Evolutionary conservation across 192 early-diverging fungal genomes (phyloP).

Genomic region (Entomortierella beljakovae): DNA sequence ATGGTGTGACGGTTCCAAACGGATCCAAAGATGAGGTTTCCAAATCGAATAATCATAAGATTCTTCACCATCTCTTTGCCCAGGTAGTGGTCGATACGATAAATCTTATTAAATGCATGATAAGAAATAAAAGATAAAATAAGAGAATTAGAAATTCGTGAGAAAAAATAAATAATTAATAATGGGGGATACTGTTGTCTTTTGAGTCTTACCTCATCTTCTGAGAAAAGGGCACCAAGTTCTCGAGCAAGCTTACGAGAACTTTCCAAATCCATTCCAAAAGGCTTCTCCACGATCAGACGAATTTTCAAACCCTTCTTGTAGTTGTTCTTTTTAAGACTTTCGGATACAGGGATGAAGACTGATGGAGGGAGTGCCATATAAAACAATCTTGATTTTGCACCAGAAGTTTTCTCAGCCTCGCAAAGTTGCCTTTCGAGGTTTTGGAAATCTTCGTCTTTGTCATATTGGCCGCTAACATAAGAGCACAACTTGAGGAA

Average conservation of each 20-base stretch:
- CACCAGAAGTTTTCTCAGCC: constrained; percentile 62
- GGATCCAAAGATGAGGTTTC: constrained; percentile 93
- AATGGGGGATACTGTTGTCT: not conserved
- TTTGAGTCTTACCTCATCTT: constrained; percentile 85
- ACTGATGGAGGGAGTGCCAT: constrained; percentile 97
- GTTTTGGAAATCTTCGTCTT: constrained; percentile 73
- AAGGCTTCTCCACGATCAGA: constrained; percentile 97
- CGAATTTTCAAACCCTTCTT: constrained; percentile 76
- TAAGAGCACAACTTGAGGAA: constrained; percentile 86
- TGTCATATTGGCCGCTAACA: constrained; percentile 86
- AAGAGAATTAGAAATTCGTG: not conserved
- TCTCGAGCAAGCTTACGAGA: constrained; percentile 78
- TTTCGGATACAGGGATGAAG: constrained; percentile 86
- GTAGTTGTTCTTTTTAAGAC: constrained; percentile 80
- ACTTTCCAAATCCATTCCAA: constrained; percentile 92
- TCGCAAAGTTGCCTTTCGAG: constrained; percentile 72
- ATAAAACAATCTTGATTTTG: constrained; percentile 89
- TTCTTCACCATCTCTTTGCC: constrained; percentile 99
- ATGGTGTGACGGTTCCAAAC: constrained; percentile 93
- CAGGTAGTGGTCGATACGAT: constrained; percentile 98
- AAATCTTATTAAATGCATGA: constrained; percentile 67
- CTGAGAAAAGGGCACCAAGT: constrained; percentile 82
- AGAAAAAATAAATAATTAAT: not conserved
- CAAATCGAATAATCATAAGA: constrained; percentile 92
- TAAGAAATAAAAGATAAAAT: not conserved